Evolutionary conservation across 371 early-diverging fungal species (phyloP), one percentile per base, ranked within the genome.

Genomic region (Basidiobolus meristosporus): DNA sequence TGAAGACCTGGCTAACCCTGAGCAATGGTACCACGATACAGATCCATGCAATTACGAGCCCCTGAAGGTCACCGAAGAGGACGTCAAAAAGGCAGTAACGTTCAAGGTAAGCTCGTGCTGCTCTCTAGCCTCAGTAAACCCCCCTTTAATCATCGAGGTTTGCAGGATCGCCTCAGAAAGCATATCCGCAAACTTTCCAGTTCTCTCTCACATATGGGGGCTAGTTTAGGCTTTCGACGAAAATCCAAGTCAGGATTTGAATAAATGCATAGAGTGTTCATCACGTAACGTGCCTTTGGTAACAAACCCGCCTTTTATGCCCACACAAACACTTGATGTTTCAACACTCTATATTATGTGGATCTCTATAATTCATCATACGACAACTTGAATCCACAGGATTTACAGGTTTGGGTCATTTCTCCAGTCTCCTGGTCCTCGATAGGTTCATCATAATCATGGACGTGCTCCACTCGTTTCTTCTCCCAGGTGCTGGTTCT

Each of bases 401-500:
- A 53, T 21, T 33, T 45, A 46, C 85, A 84, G 12, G 53, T 66
- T 44, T 73, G 70, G 28, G 52, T 52, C 0, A 59, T 48, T 5
- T 36, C 42, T n/a, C 62, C 63, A 4, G 59, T 57, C 29, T 56
- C 53, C 20, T 48, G 51, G 32, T 65, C 53, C 17, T 53, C 51
- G 9, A 50, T 53, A 3, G 57, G 40, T 18, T 60, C 52, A 11
- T 59, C 78, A 54, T 62, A 86, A 23, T 48, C 59, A 46, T 89
- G 89, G 21, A 68, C 69, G 49, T 89, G 89, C 12, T 60, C 61
- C 10, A 63, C 60, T 36, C 71, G 59, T 21, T 64, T 60, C 33
- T 65, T 50, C 45, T 71, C 62, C 75, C 75, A 78, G 31, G 63
- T 55, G 36, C 73, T 69, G 1, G 82, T 82, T 46, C 84, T 61